A percentile compares a stretch with the other conserved stretches of the same genome.
These are phyloP conservation scores for Lenzites betulinus DNA, from an alignment of 768 basidiomycete species.

Conservation along the genomic window DNA sequence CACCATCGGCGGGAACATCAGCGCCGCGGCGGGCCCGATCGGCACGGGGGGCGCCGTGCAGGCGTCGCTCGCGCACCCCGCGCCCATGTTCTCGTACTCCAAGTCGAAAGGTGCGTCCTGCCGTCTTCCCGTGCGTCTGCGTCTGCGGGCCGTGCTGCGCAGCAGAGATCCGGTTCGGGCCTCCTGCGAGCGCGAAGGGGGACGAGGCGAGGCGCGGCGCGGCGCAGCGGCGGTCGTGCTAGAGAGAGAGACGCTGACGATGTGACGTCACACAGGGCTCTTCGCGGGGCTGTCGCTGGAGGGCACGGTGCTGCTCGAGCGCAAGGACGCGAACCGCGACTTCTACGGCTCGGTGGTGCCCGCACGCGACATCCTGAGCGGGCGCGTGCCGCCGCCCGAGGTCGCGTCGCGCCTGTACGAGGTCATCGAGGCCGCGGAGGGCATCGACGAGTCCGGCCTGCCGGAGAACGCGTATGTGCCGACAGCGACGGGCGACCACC, in stretches of 20 bases:
- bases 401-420: constrained; percentile 92
- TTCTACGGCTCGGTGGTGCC: constrained; percentile 94
- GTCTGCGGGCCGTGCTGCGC: background rate
- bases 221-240: background rate
- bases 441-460: constrained; percentile 81
- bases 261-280: constrained; percentile 55
- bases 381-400: constrained; percentile 96
- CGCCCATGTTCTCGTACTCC: constrained; percentile 97
- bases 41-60: constrained; percentile 93
- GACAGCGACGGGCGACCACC: constrained; percentile 57
- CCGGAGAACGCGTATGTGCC: constrained; percentile 84
- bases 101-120: constrained; percentile 80
- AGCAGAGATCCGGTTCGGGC: background rate
- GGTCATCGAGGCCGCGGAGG: constrained; percentile 95
- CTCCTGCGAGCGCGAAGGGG: background rate
- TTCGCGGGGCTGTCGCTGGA: constrained; percentile 95
- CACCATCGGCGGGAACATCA: constrained; percentile 89
- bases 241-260: background rate
- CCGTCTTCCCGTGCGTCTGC: background rate
- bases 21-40: constrained; percentile 87
- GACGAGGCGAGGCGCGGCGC: too few species aligned
- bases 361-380: constrained; percentile 87
- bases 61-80: constrained; percentile 85
- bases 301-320: constrained; percentile 91
- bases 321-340: constrained; percentile 94